These are phyloP conservation scores for Agaricus bisporus DNA, from an alignment of 768 basidiomycete species.

Conservation along the genomic window DNA sequence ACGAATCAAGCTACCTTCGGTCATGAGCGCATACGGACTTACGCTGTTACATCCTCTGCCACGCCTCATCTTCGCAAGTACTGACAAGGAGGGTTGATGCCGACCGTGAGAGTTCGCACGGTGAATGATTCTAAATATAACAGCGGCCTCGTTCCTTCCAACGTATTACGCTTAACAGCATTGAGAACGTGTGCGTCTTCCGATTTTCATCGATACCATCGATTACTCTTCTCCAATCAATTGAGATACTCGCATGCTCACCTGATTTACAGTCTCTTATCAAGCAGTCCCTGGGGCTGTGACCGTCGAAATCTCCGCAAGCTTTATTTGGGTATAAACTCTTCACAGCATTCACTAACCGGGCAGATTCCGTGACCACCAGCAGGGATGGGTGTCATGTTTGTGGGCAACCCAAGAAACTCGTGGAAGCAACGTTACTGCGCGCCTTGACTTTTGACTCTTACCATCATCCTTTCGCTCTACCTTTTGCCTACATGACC, in stretches of 20 bases:
- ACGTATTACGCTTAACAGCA: background rate
- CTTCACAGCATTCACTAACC: background rate
- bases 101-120: too few species aligned
- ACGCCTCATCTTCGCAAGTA: too few species aligned
- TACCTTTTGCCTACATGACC: background rate
- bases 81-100: too few species aligned
- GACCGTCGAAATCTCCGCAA: background rate
- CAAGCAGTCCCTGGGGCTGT: background rate
- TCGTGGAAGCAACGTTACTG: background rate
- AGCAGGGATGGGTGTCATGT: background rate
- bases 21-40: too few species aligned
- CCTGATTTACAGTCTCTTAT: slow-evolving; percentile 1
- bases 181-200: background rate
- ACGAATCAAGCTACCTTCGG: too few species aligned
- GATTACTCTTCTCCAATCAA: background rate
- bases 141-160: background rate
- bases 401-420: background rate
- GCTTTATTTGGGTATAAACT: background rate
- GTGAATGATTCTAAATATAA: too few species aligned
- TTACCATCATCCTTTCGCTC: background rate
- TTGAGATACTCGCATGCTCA: background rate
- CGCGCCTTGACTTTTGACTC: background rate
- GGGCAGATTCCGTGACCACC: background rate
- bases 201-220: background rate
- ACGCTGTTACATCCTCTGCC: too few species aligned